Conservation (phyloP, 2,329 filamentous ascomycete genomes). For the Aspergillus texensis region DNA sequence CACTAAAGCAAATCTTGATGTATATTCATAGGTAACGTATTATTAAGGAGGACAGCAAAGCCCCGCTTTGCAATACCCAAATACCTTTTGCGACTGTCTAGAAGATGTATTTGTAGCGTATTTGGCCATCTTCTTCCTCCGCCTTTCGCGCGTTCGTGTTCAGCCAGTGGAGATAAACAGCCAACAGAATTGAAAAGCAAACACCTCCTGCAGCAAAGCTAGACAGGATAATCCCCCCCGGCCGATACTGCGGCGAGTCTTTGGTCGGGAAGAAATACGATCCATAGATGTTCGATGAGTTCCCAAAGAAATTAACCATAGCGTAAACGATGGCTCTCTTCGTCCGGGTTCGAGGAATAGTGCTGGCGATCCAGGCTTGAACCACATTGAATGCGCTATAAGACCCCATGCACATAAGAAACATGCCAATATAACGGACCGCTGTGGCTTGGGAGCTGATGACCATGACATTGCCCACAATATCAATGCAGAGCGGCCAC, state of each 20-base stretch:
- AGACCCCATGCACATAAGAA: conserved; percentile 24
- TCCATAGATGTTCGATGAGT: conserved; percentile 25
- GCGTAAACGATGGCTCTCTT: conserved; percentile 25
- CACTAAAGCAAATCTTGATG: no score
- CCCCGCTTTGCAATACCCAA: no score
- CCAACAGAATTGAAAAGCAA: conserved; percentile 11
- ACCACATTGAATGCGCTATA: conserved; percentile 26
- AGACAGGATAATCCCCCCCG: conserved; percentile 22
- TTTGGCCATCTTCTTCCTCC: conserved; percentile 14
- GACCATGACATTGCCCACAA: conserved; percentile 23
- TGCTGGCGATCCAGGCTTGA: conserved; percentile 26
- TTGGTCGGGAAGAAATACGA: conserved; percentile 24
- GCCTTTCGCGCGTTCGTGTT: conserved; percentile 10
- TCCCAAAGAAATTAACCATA: conserved; percentile 24
- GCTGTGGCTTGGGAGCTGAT: conserved; percentile 19
- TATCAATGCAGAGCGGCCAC: conserved; percentile 22
- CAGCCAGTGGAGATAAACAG: conserved; percentile 10
- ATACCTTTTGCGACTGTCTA: neutral
- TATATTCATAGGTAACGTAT: no score
- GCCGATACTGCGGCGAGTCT: conserved; percentile 19
- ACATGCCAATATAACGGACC: conserved; percentile 23
- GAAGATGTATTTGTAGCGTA: conserved; percentile 16
- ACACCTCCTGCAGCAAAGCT: conserved; percentile 21
- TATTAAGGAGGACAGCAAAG: no score
- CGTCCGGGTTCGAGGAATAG: conserved; percentile 23